Evolutionary conservation across 2,329 filamentous ascomycete species (phyloP).

Genomic region (Gnomoniopsis sp.): DNA sequence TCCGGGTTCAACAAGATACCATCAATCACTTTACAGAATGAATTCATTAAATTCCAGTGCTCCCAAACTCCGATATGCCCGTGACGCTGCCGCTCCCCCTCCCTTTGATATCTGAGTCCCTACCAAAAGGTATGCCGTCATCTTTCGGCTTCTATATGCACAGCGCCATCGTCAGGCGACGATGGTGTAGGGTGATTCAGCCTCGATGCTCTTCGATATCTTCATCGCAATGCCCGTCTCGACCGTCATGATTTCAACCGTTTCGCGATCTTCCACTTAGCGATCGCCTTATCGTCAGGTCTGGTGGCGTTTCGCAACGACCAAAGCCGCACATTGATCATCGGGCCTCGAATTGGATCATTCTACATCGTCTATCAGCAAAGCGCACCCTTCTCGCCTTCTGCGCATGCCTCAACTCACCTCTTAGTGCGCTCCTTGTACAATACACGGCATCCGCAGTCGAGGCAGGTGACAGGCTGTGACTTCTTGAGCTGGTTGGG

Average conservation of each 20-base stretch:
- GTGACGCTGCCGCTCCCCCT: neutral
- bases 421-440: slow-evolving; percentile 98
- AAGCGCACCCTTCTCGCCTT: slow-evolving; percentile 19
- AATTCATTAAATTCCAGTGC: slow-evolving; percentile 5
- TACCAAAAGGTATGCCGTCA: neutral
- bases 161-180: neutral
- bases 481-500: slow-evolving; percentile 72
- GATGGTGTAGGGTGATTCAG: neutral
- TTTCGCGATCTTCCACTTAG: neutral
- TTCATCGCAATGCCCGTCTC: neutral
- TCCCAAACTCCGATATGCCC: slow-evolving; percentile 15
- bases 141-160: neutral
- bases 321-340: slow-evolving; percentile 36
- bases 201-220: neutral
- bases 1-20: slow-evolving; percentile 22
- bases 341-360: slow-evolving; percentile 98
- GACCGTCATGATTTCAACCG: neutral
- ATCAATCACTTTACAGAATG: slow-evolving; percentile 18
- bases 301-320: neutral
- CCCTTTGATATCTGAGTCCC: neutral
- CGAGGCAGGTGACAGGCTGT: slow-evolving; percentile 82
- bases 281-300: neutral
- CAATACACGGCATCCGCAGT: slow-evolving; percentile 90
- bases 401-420: slow-evolving; percentile 48
- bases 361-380: slow-evolving; percentile 49